Conservation (phyloP, 2,329 filamentous ascomycete genomes). For the Arthroderma uncinatum region DNA sequence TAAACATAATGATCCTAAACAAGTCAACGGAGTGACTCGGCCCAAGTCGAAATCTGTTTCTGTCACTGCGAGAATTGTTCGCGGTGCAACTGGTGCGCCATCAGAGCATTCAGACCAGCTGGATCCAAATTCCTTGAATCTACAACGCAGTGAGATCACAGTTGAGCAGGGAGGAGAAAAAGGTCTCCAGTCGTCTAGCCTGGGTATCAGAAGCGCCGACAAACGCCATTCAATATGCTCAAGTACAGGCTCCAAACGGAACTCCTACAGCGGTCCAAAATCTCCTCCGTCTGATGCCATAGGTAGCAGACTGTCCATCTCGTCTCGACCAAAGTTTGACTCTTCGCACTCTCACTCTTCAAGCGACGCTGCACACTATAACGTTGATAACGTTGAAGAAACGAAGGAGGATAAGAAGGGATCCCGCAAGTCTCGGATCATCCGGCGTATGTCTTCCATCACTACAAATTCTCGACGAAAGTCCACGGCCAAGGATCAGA, state of each 20-base stretch:
- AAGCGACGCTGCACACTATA: slow-evolving; percentile 24
- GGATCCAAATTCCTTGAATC: slow-evolving; percentile 30
- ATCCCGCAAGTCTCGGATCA: slow-evolving; percentile 49
- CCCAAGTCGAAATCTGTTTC: slow-evolving; percentile 60
- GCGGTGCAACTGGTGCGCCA: slow-evolving; percentile 40
- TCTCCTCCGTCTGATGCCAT: slow-evolving; percentile 29
- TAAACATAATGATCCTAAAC: not conserved
- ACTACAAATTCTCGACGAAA: slow-evolving; percentile 40
- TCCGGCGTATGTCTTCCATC: slow-evolving; percentile 56
- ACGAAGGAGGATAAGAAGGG: slow-evolving; percentile 42
- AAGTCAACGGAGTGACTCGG: slow-evolving; percentile 13
- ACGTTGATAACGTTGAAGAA: slow-evolving; percentile 25
- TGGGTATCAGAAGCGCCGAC: slow-evolving; percentile 21
- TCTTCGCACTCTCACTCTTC: slow-evolving; percentile 22
- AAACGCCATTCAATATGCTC: slow-evolving; percentile 33
- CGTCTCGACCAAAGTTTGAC: slow-evolving; percentile 30
- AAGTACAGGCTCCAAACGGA: slow-evolving; percentile 26
- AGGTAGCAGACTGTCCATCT: slow-evolving; percentile 29
- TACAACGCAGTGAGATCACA: slow-evolving; percentile 48
- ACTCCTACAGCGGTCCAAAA: slow-evolving; percentile 27
- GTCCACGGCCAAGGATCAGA: slow-evolving; percentile 30
- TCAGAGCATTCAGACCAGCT: slow-evolving; percentile 21
- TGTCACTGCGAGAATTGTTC: slow-evolving; percentile 73
- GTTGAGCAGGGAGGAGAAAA: slow-evolving; percentile 51
- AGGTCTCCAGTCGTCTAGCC: slow-evolving; percentile 17